Percentiles rank a stretch among this genome's conserved stretches.
Evolutionary conservation across 2,329 filamentous ascomycete species (phyloP).

Genomic region (Ophiostoma sp.): DNA sequence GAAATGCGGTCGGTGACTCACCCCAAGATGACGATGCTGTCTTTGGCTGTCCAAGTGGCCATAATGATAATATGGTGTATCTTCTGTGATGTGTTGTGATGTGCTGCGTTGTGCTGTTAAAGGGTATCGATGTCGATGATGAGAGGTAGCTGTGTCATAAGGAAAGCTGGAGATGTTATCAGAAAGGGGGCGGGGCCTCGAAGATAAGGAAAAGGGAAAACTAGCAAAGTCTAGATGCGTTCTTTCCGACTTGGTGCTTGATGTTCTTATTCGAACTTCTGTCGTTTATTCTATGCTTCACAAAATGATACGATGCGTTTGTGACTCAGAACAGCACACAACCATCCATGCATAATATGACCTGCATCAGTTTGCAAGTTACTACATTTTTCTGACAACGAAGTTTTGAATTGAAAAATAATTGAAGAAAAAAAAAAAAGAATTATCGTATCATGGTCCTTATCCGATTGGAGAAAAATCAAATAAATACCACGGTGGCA

Average conservation of each 20-base stretch:
- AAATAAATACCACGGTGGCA: not conserved
- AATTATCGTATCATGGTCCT: not conserved
- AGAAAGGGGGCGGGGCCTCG: too few species aligned
- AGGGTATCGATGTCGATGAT: not conserved
- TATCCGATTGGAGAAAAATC: not conserved
- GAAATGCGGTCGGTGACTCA: not conserved
- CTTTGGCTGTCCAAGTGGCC: conserved; percentile 17
- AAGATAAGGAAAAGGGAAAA: too few species aligned
- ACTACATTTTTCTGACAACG: not conserved
- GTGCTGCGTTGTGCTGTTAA: too few species aligned
- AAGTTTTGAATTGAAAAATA: not conserved
- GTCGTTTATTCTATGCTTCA: too few species aligned
- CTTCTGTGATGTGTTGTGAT: not conserved
- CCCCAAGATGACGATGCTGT: conserved; percentile 26
- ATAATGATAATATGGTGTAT: not conserved
- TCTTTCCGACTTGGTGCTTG: not conserved
- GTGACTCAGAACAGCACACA: not conserved
- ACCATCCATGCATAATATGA: not conserved
- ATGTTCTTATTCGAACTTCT: not conserved
- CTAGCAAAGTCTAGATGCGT: too few species aligned
- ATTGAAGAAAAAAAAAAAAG: not conserved
- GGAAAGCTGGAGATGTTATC: too few species aligned
- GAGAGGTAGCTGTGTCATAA: not conserved
- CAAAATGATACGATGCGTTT: not conserved
- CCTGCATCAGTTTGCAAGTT: too few species aligned